Evolutionary conservation across 768 basidiomycete genomes (phyloP).

Genomic region (Nidularia pulvinata): DNA sequence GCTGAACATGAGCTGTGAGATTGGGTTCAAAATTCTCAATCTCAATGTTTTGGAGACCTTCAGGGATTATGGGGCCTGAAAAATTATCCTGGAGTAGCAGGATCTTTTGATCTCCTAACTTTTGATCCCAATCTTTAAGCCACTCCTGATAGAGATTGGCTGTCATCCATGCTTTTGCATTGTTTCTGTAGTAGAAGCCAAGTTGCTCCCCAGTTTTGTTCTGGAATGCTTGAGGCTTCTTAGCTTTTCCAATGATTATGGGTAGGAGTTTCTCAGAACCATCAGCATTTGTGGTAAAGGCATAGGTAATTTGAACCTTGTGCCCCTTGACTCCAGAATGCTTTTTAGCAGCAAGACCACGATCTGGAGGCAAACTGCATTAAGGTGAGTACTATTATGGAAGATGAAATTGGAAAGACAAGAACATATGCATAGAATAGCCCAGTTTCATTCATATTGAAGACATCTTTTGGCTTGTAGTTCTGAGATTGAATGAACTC

Average conservation of each 20-base stretch:
- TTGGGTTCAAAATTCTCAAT: constrained; percentile 21
- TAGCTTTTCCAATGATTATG: constrained; percentile 21
- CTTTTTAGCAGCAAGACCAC: constrained; percentile 17
- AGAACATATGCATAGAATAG: constrained; percentile 27
- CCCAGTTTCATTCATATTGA: constrained; percentile 32
- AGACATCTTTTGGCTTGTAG: constrained; percentile 24
- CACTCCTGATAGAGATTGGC: constrained; percentile 22
- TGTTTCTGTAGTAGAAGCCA: constrained; percentile 25
- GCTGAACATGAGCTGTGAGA: constrained; percentile 23
- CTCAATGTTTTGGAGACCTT: constrained; percentile 7
- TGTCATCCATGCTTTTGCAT: constrained; percentile 30
- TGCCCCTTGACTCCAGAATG: constrained; percentile 21
- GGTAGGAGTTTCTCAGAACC: constrained; percentile 18
- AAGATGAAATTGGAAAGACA: neutral
- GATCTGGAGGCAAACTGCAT: constrained; percentile 25
- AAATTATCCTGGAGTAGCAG: constrained; percentile 22
- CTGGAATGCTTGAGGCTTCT: constrained; percentile 17
- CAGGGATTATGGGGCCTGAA: constrained; percentile 11
- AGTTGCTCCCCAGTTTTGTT: constrained; percentile 17
- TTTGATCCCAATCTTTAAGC: constrained; percentile 19
- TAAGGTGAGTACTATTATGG: constrained; percentile 1
- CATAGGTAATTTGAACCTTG: constrained; percentile 19
- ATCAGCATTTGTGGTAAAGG: constrained; percentile 22
- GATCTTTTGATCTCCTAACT: constrained; percentile 9
- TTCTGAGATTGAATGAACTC: constrained; percentile 19